phyloP scores from a whole-genome alignment of 495 filamentous ascomycete genomes.

The Amphirosellinia nigrospora region DNA sequence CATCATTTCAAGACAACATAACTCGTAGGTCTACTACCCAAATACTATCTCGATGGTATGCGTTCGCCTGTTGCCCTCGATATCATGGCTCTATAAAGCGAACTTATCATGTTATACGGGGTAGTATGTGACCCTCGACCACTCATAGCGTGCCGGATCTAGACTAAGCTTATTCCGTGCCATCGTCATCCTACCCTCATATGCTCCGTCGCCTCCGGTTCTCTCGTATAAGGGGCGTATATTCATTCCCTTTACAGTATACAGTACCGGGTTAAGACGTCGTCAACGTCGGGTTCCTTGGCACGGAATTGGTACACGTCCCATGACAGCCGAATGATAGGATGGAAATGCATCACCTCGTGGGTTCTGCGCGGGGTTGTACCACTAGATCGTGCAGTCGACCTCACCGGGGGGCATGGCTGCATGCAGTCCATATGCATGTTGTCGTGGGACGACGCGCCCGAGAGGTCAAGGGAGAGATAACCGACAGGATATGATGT shows the following conservation, averaged over 20 bases:
- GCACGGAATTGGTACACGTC: slow-evolving; percentile 13
- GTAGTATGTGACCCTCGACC: neutral
- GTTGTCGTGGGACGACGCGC: slow-evolving; percentile 22
- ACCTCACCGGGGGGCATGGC: neutral
- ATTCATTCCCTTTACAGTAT: slow-evolving; percentile 3
- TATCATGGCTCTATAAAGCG: neutral
- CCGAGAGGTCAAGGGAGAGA: slow-evolving; percentile 10
- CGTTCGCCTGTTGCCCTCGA: neutral
- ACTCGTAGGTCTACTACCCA: neutral
- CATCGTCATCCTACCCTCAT: slow-evolving; percentile 12
- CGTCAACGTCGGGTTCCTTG: slow-evolving; percentile 13
- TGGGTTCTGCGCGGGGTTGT: slow-evolving; percentile 25
- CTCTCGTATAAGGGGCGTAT: neutral
- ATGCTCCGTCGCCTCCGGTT: neutral
- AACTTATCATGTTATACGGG: neutral
- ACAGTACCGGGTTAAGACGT: neutral
- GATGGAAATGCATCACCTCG: slow-evolving; percentile 9
- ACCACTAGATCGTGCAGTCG: slow-evolving; percentile 11
- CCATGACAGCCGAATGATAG: slow-evolving; percentile 19
- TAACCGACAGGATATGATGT: slow-evolving; percentile 5
- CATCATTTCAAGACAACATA: neutral
- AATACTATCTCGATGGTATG: neutral
- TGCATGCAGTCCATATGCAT: slow-evolving; percentile 19
- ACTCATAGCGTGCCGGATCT: slow-evolving; percentile 7
- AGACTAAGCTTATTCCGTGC: slow-evolving; percentile 8